A percentile compares a stretch with the other conserved stretches of the same genome.
Conservation (phyloP, 2,329 filamentous ascomycete species). For the Trichophyton mentagrophytes region DNA sequence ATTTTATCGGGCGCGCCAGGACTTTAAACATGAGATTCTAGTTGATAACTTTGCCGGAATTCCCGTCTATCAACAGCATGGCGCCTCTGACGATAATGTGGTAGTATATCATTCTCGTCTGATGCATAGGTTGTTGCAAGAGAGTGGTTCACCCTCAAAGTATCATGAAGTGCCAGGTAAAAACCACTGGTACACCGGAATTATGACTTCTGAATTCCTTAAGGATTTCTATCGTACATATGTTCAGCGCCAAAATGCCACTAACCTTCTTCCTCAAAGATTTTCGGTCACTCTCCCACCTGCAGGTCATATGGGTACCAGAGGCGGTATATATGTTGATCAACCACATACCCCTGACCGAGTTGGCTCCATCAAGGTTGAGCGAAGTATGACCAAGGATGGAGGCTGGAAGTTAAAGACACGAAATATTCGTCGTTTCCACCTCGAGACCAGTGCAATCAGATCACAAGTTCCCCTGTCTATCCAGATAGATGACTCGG, state of each 20-base stretch:
- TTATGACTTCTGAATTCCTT: constrained; percentile 42
- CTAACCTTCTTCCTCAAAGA: constrained; percentile 16
- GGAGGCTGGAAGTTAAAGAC: constrained; percentile 29
- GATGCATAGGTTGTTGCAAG: constrained; percentile 38
- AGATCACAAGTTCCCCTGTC: constrained; percentile 8
- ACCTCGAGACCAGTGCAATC: constrained; percentile 15
- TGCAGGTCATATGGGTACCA: constrained; percentile 41
- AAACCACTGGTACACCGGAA: constrained; percentile 43
- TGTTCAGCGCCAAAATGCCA: constrained; percentile 2
- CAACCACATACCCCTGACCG: constrained; percentile 39
- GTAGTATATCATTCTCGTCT: constrained; percentile 45
- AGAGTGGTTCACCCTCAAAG: constrained; percentile 30
- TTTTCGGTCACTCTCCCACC: constrained; percentile 42
- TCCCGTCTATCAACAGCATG: constrained; percentile 45
- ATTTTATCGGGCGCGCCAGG: constrained; percentile 38
- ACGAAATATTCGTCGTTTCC: constrained; percentile 34
- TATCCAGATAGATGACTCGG: constrained; percentile 15
- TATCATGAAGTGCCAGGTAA: constrained; percentile 40
- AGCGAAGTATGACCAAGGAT: constrained; percentile 14
- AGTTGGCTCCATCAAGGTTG: constrained; percentile 38
- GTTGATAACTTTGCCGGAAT: constrained; percentile 40
- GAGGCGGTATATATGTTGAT: constrained; percentile 39
- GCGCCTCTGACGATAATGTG: constrained; percentile 45
- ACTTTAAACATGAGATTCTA: constrained; percentile 45
- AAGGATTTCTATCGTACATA: constrained; percentile 36